A percentile compares a stretch with the other conserved stretches of the same genome.
Conservation (phyloP, 805 yeast genomes). For the Teunomyces kruisii region DNA sequence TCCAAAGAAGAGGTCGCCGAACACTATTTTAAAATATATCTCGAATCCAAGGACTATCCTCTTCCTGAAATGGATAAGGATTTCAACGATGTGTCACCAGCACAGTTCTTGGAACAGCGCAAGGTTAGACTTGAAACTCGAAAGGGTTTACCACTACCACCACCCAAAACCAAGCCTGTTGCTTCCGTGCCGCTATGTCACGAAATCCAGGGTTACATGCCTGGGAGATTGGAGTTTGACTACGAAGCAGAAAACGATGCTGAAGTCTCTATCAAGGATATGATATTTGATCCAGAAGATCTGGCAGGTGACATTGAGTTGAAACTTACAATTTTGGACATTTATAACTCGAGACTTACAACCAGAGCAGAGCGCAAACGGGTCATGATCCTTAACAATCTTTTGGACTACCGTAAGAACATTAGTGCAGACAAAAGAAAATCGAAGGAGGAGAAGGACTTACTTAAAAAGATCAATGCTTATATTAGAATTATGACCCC, state of each 20-base stretch:
- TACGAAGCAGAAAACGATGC: conserved; percentile 97
- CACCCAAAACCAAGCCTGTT: conserved; percentile 81
- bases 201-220: conserved; percentile 97
- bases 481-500: conserved; percentile 79
- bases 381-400: conserved; percentile 66
- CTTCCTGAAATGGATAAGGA: conserved; percentile 80
- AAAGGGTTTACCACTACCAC: conserved; percentile 70
- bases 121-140: conserved; percentile 71
- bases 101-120: conserved; percentile 66
- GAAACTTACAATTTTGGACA: conserved; percentile 82
- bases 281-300: conserved; percentile 94
- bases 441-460: conserved; percentile 85
- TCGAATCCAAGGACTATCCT: conserved; percentile 75
- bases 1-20: conserved; percentile 86
- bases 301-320: conserved; percentile 84
- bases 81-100: conserved; percentile 60
- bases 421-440: conserved; percentile 82
- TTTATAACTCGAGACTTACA: conserved; percentile 85
- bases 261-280: conserved; percentile 88
- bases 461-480: conserved; percentile 72
- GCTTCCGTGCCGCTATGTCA: conserved; percentile 96
- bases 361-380: conserved; percentile 93
- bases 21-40: conserved; percentile 74
- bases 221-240: conserved; percentile 96
- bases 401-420: conserved; percentile 82